phyloP scores from a whole-genome alignment of 495 filamentous ascomycete genomes.

The Talaromyces ruber region DNA sequence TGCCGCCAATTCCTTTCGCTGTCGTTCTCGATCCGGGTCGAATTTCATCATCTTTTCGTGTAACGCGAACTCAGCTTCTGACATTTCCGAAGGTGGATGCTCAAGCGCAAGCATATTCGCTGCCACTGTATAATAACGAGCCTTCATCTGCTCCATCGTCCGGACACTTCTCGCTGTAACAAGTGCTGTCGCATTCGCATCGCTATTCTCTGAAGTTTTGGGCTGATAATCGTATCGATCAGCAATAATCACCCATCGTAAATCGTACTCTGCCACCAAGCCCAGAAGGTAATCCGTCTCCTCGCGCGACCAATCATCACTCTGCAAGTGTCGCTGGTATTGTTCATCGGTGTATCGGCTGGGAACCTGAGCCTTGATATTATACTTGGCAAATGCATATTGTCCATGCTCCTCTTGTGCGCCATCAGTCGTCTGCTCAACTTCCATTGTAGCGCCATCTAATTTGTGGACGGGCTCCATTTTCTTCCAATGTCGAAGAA shows the following conservation, averaged over 20 bases:
- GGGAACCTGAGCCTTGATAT: constrained; percentile 65
- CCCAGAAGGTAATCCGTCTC: constrained; percentile 88
- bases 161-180: constrained; percentile 39
- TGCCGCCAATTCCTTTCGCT: constrained; percentile 77
- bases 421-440: constrained; percentile 32
- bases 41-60: constrained; percentile 83
- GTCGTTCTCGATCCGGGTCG: constrained; percentile 64
- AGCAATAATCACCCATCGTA: constrained; percentile 85
- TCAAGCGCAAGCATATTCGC: constrained; percentile 78
- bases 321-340: constrained; percentile 67
- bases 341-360: constrained; percentile 71
- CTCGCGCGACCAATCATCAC: constrained; percentile 73
- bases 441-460: constrained; percentile 33
- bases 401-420: constrained; percentile 22
- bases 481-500: constrained; percentile 61
- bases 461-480: constrained; percentile 29
- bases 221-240: constrained; percentile 83
- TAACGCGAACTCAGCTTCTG: constrained; percentile 63
- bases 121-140: constrained; percentile 79
- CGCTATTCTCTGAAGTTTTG: constrained; percentile 20
- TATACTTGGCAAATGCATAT: constrained; percentile 69
- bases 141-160: constrained; percentile 83
- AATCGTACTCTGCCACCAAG: constrained; percentile 63
- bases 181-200: constrained; percentile 28
- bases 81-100: constrained; percentile 79